Base-by-base conservation (phyloP, 306 rosid genomes). In the Adenanthera pavonina region DNA sequence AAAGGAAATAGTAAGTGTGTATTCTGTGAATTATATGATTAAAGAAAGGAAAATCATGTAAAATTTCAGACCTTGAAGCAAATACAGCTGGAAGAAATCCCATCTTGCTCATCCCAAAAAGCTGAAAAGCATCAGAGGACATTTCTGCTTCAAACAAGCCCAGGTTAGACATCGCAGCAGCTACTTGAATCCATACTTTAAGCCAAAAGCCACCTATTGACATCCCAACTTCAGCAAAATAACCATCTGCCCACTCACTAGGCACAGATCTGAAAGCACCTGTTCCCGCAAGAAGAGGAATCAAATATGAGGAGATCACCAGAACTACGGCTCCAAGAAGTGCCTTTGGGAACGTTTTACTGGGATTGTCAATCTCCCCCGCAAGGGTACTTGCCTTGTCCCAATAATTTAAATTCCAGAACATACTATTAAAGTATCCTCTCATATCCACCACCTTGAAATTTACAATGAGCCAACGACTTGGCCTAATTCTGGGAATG, bases 401-500 rank as follows among this genome's bases (percentile, higher is more conserved):
- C 99, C 99, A 95, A 53, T 95, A 92, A 46, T 95, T 95, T 78
- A 95, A 72, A 77, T 95, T 95, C 99, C 99, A 95, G 70, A 95
- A 95, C 95, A 95, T 85, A 57, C 81, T 83, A 53, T 92, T 95
- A 83, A 95, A 95, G 84, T 88, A 95, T 30, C 91, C 90, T 71
- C 91, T 90, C 97, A 91, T 85, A 56, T 95, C 73, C 57, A 93
- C 94, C 72, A 83, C 87, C 25, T 81, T 76, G 25, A 89, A 87
- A 70, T 93, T 92, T 0, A 90, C 87, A 65, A 85, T 76, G 10
- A 93, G 75, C 97, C 97, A 95, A 30, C 83, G 83, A 41, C 46
- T 71, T 3, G 97, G 95, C 82, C 84, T 83, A 43, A 95, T 79
- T 44, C 69, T 77, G 0, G 97, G 97, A 78, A 95, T 84, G 2